Base-by-base conservation (phyloP, 169 alveolate genomes). In the Eimeria sp. region DNA sequence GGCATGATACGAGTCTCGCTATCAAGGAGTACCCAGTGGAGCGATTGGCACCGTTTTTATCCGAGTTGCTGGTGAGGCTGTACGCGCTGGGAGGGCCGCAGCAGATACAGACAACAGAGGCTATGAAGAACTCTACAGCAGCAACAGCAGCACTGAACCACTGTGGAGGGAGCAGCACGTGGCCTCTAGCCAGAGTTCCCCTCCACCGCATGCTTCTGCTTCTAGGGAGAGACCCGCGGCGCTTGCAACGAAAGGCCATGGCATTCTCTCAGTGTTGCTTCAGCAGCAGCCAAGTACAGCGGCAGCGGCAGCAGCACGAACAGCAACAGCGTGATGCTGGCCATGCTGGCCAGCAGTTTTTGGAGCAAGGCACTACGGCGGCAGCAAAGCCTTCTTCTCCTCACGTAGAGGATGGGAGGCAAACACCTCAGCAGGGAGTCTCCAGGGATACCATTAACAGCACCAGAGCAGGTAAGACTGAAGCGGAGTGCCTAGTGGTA, bases 231-330 rank as follows among this genome's bases (percentile, higher is more conserved):
- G 89, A 78, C 45, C 47, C 67, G 40, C 61, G 67, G 13, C 89
- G 89, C 7, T 22, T 49, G 34, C 89, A 78, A 70, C 61, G 49
- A 25, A 43, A 49, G 40, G 89, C 89, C 13, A 43, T 78, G 89
- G 89, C 89, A 43, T 78, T 78, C 89, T 78, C 89, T 20, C 57
- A 78, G 89, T 47, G 70, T 65, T 78, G 89, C 89, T 43, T 78
- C 89, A 49, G 61, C 61, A 54, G 61, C 4, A 54, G 20, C 20
- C 61, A 3, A 7, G 20, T 54, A 14, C 10, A 54, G 61, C 61
- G 10, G 61, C 61, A 54, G 61, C 61, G 1, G 61, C 61, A 54
- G 61, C 61, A 54, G 2, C 61, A 7, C 20, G 20, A 11, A 14
- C 61, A 54, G 61, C 61, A 54, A 54, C 61, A 54, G 61, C 61